Percentiles rank a stretch among this genome's conserved stretches.
Evolutionary conservation across 768 basidiomycete species (phyloP).

Genomic region (Crucibulum laeve): DNA sequence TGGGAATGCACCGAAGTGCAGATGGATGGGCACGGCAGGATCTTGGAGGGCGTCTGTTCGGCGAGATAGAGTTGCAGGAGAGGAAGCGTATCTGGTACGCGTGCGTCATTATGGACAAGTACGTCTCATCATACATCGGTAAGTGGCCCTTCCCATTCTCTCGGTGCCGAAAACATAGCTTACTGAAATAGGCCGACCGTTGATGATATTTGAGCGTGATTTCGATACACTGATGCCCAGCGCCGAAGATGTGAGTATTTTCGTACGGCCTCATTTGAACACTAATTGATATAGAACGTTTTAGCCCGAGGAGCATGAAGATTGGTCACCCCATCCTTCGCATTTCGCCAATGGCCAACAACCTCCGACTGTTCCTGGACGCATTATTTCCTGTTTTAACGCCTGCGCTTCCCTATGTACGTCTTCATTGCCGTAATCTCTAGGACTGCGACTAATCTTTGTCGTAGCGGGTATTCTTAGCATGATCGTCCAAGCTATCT

Average conservation of each 20-base stretch:
- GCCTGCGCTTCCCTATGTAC: conserved; percentile 69
- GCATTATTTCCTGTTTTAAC: conserved; percentile 71
- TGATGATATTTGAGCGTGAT: conserved; percentile 71
- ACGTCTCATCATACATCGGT: conserved; percentile 77
- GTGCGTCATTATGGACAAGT: conserved; percentile 76
- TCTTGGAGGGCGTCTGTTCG: conserved; percentile 55
- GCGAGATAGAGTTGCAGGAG: conserved; percentile 59
- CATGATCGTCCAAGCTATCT: conserved; percentile 65
- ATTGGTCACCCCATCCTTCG: conserved; percentile 31
- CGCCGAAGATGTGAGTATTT: conserved; percentile 46
- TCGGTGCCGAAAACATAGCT: conserved; percentile 4
- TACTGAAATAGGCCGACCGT: conserved; percentile 50
- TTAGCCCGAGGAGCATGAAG: conserved; percentile 65
- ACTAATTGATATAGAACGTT: conserved; percentile 3
- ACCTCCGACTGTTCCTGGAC: conserved; percentile 35
- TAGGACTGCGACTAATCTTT: conserved; percentile 1
- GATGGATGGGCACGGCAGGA: conserved; percentile 70
- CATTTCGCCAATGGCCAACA: conserved; percentile 21
- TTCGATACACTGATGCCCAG: conserved; percentile 70
- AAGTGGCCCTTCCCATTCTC: conserved; percentile 14
- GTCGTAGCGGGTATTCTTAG: conserved; percentile 61
- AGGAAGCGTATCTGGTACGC: conserved; percentile 75
- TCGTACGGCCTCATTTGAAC: neutral
- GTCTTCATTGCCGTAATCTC: conserved; percentile 14
- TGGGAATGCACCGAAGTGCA: conserved; percentile 78